Percentiles rank a stretch among this genome's conserved stretches.
These are phyloP conservation scores for Colletotrichum destructivum DNA, from an alignment of 2,329 filamentous ascomycete species.

Conservation along the genomic window DNA sequence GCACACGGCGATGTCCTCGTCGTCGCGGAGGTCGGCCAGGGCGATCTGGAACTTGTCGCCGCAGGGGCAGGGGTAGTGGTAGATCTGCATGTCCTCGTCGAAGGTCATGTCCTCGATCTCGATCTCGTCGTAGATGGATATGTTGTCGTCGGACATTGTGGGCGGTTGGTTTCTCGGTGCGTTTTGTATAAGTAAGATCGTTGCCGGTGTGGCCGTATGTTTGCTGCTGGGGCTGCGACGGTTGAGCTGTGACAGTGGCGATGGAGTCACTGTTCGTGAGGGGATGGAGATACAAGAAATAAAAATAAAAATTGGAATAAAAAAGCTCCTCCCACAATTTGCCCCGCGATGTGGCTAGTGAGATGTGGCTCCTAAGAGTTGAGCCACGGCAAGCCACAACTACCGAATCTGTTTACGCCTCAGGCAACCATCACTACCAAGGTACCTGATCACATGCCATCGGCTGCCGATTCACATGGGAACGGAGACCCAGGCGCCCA, in stretches of 20 bases:
- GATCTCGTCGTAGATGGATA: conserved; percentile 95
- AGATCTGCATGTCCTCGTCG: conserved; percentile 85
- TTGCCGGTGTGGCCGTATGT: not conserved
- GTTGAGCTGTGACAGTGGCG: conserved; percentile 1
- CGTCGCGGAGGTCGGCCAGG: conserved; percentile 87
- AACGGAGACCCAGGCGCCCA: conserved; percentile 23
- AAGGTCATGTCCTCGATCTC: conserved; percentile 99
- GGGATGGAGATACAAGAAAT: not conserved
- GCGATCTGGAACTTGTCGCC: conserved; percentile 96
- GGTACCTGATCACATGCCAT: conserved; percentile 38
- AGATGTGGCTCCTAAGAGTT: rapidly evolving
- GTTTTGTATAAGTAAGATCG: not conserved
- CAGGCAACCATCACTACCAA: not conserved
- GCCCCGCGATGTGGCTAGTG: conserved; percentile 43
- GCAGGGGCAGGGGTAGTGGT: conserved; percentile 97
- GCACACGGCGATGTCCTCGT: conserved; percentile 95
- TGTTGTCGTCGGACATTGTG: conserved; percentile 74
- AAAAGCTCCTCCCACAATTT: conserved; percentile 5
- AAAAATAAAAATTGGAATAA: not conserved
- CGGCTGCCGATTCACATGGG: conserved; percentile 40
- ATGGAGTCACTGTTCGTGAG: conserved; percentile 32
- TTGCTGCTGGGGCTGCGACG: not conserved
- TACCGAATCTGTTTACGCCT: not conserved
- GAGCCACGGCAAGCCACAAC: not conserved
- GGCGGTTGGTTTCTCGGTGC: not conserved